phyloP scores from a whole-genome alignment of 2,329 filamentous ascomycete genomes.

The Dactylellina sp. region DNA sequence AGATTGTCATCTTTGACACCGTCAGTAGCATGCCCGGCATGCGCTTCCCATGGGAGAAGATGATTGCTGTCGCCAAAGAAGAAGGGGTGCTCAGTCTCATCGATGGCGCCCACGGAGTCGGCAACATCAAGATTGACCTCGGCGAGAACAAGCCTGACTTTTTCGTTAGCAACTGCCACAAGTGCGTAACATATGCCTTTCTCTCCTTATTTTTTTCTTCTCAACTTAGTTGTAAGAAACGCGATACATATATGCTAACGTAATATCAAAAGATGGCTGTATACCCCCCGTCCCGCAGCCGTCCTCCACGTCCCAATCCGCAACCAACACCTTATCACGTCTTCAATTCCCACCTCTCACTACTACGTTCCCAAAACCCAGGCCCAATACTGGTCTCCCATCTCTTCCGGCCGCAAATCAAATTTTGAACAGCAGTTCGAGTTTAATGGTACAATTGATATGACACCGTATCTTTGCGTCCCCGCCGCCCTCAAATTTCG shows the following conservation, averaged over 20 bases:
- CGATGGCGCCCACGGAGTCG: conserved; percentile 87
- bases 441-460: conserved; percentile 81
- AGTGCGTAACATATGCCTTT: conserved; percentile 64
- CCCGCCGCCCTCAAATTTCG: conserved; percentile 79
- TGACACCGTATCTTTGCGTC: conserved; percentile 77
- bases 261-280: conserved; percentile 74
- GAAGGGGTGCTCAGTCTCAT: conserved; percentile 78
- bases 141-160: conserved; percentile 79
- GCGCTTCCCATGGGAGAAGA: conserved; percentile 78
- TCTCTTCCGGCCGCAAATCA: conserved; percentile 70
- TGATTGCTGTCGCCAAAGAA: conserved; percentile 74
- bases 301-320: conserved; percentile 80
- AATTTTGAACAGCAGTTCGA: conserved; percentile 72
- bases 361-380: conserved; percentile 72
- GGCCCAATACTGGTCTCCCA: conserved; percentile 61
- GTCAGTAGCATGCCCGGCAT: conserved; percentile 83
- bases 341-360: conserved; percentile 82
- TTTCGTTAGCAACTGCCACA: conserved; percentile 87
- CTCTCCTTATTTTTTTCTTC: too few species aligned
- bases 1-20: conserved; percentile 80
- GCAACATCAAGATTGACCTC: conserved; percentile 80
- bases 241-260: too few species aligned
- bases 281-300: conserved; percentile 81
- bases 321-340: conserved; percentile 80
- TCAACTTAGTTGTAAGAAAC: too few species aligned